Conservation (phyloP, 345 rosid species). For the Laguncularia racemosa region DNA sequence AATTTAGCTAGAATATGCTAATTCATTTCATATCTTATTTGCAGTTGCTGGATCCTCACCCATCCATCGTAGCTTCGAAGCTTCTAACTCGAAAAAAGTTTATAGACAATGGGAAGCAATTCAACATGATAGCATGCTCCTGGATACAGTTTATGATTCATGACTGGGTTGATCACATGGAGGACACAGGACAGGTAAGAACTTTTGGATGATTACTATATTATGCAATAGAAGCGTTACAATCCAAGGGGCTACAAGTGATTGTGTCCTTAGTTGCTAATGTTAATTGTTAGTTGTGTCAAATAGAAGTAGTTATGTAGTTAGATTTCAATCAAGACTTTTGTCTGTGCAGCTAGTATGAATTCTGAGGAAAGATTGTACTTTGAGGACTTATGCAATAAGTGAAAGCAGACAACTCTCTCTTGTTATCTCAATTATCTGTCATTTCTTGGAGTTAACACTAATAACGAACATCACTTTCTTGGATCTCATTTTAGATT, state of each 20-base stretch:
- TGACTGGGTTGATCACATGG: slow-evolving; percentile 83
- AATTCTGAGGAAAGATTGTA: no score
- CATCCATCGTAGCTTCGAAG: slow-evolving; percentile 55
- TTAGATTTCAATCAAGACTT: no score
- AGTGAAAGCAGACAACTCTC: no score
- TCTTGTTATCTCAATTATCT: no score
- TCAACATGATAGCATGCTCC: slow-evolving; percentile 69
- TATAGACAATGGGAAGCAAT: slow-evolving; percentile 54
- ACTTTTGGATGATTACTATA: not conserved
- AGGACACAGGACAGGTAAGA: slow-evolving; percentile 56
- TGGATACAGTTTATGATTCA: slow-evolving; percentile 91
- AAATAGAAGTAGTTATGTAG: no score
- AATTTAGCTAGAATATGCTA: not conserved
- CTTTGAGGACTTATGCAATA: no score
- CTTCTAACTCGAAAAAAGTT: slow-evolving; percentile 47
- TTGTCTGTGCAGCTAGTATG: no score
- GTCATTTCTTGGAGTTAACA: no score
- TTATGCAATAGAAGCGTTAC: not conserved
- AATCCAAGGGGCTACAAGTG: not conserved
- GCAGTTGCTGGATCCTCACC: slow-evolving; percentile 70
- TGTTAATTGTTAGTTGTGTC: no score
- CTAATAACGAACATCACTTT: no score
- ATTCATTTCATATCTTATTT: not conserved
- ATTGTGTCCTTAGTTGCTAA: no score
- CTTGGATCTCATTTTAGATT: no score